phyloP scores from a whole-genome alignment of 2,329 filamentous ascomycete genomes.

The Neopestalotiopsis sp. region DNA sequence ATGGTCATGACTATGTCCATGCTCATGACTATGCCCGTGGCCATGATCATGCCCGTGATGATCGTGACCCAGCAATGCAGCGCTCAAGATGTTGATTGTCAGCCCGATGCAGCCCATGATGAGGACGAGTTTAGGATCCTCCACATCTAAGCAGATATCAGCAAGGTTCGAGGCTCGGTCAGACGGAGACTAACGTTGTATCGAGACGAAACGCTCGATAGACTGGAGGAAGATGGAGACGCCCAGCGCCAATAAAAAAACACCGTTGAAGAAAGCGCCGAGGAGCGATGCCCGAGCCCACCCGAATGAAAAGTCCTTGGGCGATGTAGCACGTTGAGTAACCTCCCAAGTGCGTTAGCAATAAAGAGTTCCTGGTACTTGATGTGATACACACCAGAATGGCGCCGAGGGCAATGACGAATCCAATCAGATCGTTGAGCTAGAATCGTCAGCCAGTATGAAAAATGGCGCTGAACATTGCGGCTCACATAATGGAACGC shows the following conservation, averaged over 20 bases:
- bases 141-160: constrained; percentile 52
- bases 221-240: constrained; percentile 76
- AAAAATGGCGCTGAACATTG: neutral
- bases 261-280: constrained; percentile 82
- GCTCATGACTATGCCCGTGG: constrained; percentile 29
- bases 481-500: constrained; percentile 75
- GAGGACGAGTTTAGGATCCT: constrained; percentile 69
- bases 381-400: constrained; percentile 54
- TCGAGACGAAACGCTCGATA: constrained; percentile 69
- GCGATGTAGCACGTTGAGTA: constrained; percentile 59
- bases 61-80: constrained; percentile 68
- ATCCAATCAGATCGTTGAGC: constrained; percentile 73
- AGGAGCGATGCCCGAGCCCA: constrained; percentile 77
- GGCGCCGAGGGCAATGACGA: constrained; percentile 69
- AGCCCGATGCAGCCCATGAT: constrained; percentile 73
- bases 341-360: constrained; percentile 45
- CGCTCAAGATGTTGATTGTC: constrained; percentile 69
- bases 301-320: constrained; percentile 70
- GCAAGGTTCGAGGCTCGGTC: neutral
- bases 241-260: constrained; percentile 73
- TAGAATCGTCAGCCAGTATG: constrained; percentile 15
- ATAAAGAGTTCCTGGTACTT: neutral
- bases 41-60: constrained; percentile 35
- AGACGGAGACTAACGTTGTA: constrained; percentile 51
- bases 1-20: constrained; percentile 23